Percentiles rank a stretch among this genome's conserved stretches.
These are phyloP conservation scores for Carex myosuroides DNA, from an alignment of 176 grass and related monocot species.

Conservation along the genomic window DNA sequence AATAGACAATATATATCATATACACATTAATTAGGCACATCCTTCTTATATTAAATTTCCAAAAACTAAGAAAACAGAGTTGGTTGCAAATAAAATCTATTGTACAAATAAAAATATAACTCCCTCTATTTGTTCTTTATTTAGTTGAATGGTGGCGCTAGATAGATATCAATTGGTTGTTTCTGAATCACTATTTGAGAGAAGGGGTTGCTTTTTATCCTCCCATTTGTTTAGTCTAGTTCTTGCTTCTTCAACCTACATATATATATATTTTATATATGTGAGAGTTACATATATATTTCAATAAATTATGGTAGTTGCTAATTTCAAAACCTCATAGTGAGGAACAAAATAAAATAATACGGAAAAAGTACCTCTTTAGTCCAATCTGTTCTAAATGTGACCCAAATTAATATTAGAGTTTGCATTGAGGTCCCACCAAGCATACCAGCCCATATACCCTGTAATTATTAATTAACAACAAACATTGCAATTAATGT, in stretches of 20 bases:
- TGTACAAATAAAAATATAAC: background rate
- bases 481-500: background rate
- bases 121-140: background rate
- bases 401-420: constrained; percentile 48
- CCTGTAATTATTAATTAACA: constrained; percentile 23
- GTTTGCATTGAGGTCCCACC: constrained; percentile 73
- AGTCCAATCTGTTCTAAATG: constrained; percentile 60
- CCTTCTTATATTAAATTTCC: too few species aligned
- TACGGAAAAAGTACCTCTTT: constrained; percentile 35
- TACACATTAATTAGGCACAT: too few species aligned
- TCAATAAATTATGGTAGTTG: background rate
- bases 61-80: background rate
- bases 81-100: background rate
- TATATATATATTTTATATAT: background rate
- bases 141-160: background rate
- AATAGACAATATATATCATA: too few species aligned
- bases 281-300: background rate
- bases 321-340: background rate
- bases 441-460: constrained; percentile 81
- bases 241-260: constrained; percentile 64
- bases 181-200: constrained; percentile 5
- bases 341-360: background rate
- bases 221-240: constrained; percentile 78
- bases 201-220: constrained; percentile 54
- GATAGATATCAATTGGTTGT: background rate